Evolutionary conservation across 1,284 basidiomycete genomes (phyloP), one percentile per base, ranked within the genome.

Genomic region (Caloboletus inedulis): DNA sequence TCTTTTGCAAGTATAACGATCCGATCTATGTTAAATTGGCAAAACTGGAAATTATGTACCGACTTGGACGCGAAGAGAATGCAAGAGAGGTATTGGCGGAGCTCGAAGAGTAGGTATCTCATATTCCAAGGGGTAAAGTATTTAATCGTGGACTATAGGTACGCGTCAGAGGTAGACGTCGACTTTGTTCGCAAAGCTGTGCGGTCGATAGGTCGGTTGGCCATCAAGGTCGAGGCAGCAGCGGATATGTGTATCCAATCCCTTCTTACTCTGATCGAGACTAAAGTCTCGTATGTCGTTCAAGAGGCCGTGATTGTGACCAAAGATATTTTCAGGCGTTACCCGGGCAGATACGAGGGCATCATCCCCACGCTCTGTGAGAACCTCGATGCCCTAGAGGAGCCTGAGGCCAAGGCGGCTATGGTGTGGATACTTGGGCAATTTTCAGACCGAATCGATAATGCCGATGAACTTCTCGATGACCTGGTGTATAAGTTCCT

Each of bases 1-100:
- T 99, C 74, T 99, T 99, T 74, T 98, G 95, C 87, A 99, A 98
- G 72, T 99, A 99, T 74, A 99, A 98, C 68, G 97, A 99, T 67
- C 97, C 97, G 2, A 94, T 97, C 58, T 99, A 99, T 71, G 94
- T 99, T 72, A 99, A 99, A 71, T 81, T 99, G 34, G 95, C 95
- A 49, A 99, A 99, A 68, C 78, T 99, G 52, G 97, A 99, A 70
- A 98, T 99, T 64, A 98, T 99, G 87, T 97, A 98, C 69, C 84
- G 97, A 16, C 78, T 99, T 23, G 92, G 94, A 13, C 85, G 88
- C 43, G 88, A 94, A 59, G 87, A 91, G 66, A 99, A 98, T 68
- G 91, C 91, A 31, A 81, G 81, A 60, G 93, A 97, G 60, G 91
- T 99, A 5, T 75, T 99, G 3, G 88, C 94, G 16, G 97, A 99